Evolutionary conservation across 1,284 basidiomycete species (phyloP).

Genomic region (Cryptococcus amylolentus): DNA sequence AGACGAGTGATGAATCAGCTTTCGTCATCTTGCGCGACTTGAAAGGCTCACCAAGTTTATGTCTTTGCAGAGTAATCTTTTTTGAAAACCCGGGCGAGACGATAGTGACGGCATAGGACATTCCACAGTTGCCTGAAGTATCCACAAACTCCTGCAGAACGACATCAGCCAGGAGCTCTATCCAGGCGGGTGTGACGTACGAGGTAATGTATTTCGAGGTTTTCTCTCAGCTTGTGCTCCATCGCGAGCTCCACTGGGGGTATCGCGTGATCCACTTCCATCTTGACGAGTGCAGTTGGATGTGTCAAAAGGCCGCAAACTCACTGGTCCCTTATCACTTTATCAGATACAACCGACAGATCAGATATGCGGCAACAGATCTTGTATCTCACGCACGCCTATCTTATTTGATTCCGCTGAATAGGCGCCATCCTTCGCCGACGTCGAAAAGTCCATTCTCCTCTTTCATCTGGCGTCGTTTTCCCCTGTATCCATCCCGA

Average conservation of each 20-base stretch:
- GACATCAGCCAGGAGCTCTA: not conserved
- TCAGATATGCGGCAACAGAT: not conserved
- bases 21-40: not conserved
- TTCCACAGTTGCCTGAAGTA: constrained; percentile 49
- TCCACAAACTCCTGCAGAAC: constrained; percentile 38
- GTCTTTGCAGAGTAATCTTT: constrained; percentile 46
- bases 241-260: constrained; percentile 18
- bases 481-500: not conserved
- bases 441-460: not conserved
- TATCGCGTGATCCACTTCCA: constrained; percentile 10
- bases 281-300: not conserved
- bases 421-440: not conserved
- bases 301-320: not conserved
- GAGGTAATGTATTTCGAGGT: constrained; percentile 26
- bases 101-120: constrained; percentile 44
- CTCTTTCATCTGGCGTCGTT: not conserved
- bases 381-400: not conserved
- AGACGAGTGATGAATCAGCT: not conserved
- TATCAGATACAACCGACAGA: not conserved
- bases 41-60: constrained; percentile 44
- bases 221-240: constrained; percentile 28
- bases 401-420: no score
- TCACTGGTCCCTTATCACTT: not conserved
- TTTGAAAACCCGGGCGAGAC: constrained; percentile 47
- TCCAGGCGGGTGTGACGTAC: constrained; percentile 11